phyloP scores from a whole-genome alignment of 2,329 filamentous ascomycete species.

The Verticillium klebahnii region DNA sequence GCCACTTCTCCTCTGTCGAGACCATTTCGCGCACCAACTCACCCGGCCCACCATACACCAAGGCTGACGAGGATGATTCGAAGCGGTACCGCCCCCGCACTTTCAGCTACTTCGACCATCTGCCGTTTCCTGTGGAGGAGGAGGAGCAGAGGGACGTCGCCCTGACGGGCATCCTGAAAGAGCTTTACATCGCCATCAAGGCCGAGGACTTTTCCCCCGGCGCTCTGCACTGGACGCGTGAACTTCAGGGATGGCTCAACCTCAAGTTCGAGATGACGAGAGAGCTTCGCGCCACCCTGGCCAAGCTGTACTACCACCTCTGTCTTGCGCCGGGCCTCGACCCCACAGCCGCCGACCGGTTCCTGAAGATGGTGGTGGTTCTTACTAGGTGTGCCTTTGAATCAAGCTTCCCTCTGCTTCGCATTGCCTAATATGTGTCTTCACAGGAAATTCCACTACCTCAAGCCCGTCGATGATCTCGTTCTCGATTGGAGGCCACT shows the following conservation, averaged over 20 bases:
- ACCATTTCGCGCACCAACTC: conserved; percentile 83
- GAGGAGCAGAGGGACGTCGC: conserved; percentile 72
- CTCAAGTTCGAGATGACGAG: conserved; percentile 96
- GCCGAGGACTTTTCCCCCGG: conserved; percentile 93
- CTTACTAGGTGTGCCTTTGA: conserved; percentile 72
- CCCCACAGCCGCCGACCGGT: conserved; percentile 75
- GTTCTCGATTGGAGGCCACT: conserved; percentile 88
- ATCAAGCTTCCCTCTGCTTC: conserved; percentile 3
- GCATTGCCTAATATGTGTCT: conserved; percentile 8
- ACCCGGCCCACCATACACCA: conserved; percentile 60
- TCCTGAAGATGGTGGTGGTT: conserved; percentile 93
- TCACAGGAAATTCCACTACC: conserved; percentile 84
- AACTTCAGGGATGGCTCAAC: conserved; percentile 90
- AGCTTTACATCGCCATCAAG: conserved; percentile 86
- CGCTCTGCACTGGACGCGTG: conserved; percentile 93
- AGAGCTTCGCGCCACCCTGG: conserved; percentile 75
- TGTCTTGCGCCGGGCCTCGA: conserved; percentile 87
- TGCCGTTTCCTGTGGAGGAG: conserved; percentile 85
- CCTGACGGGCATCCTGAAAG: conserved; percentile 82
- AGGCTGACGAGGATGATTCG: conserved; percentile 46
- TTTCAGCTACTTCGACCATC: conserved; percentile 85
- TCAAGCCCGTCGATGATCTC: conserved; percentile 87
- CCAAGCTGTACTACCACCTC: conserved; percentile 92
- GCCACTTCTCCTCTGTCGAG: conserved; percentile 44
- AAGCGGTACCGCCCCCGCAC: conserved; percentile 79